Evolutionary conservation across 208 protist species (phyloP).

Genomic region (Trichomonas tenax): DNA sequence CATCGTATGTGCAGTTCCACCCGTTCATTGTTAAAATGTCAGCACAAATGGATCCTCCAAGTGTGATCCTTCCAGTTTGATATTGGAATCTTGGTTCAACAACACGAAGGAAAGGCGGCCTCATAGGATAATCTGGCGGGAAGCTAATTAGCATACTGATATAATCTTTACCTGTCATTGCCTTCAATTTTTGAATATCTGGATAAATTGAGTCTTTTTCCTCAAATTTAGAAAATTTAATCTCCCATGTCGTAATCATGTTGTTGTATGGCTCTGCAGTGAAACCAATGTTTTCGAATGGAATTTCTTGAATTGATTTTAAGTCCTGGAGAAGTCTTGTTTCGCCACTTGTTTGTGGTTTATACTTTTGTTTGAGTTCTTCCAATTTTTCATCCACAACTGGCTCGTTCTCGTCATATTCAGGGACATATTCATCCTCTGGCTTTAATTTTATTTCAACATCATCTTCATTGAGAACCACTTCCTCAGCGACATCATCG

Average conservation of each 20-base stretch:
- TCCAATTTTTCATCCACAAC: too few species aligned
- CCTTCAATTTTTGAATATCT: background rate
- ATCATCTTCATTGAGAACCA: too few species aligned
- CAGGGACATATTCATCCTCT: too few species aligned
- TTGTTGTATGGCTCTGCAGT: background rate
- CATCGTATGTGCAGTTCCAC: background rate
- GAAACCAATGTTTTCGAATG: background rate
- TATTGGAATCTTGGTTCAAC: conserved; percentile 26
- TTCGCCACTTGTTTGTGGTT: background rate
- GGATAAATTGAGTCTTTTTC: background rate
- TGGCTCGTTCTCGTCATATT: too few species aligned
- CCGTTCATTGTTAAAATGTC: conserved; percentile 18
- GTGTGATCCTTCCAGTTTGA: conserved; percentile 22
- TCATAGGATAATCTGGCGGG: conserved; percentile 22
- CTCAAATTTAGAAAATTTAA: background rate
- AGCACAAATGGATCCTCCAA: conserved; percentile 22
- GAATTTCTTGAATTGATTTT: background rate
- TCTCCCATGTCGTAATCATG: background rate
- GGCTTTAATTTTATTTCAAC: too few species aligned
- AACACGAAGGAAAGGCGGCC: conserved; percentile 25
- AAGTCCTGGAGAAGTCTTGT: background rate
- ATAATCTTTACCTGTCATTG: background rate
- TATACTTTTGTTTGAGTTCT: background rate
- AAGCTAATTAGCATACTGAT: background rate
- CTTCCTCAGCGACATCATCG: too few species aligned